Base-by-base conservation (phyloP, 345 rosid genomes). In the Salix dunnii region DNA sequence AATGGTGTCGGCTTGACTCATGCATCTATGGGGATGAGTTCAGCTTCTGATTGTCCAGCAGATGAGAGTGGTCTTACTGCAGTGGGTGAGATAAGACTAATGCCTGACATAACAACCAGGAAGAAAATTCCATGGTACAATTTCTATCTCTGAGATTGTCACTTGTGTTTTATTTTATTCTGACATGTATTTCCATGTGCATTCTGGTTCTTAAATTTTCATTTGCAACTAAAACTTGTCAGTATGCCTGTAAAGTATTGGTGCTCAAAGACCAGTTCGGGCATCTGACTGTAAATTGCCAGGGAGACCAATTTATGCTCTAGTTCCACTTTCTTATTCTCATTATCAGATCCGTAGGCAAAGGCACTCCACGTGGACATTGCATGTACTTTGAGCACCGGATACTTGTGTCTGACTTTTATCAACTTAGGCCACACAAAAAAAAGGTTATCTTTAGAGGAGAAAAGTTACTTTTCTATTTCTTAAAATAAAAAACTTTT, bases 11-110 rank as follows among this genome's bases (percentile, higher is more conserved):
- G 99, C 75, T 86, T 96, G 87, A 86, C 97, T 72, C 80, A 73
- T 84, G 98, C 92, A 6, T 53, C 85, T 63, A 96, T 96, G 99
- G 99, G 84, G 74, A 93, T 93, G 97, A 60, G 78, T 76, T 96
- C 99, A 76, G 76, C 65, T 84, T 53, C 81, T 79, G 99, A 96
- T 93, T 86, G 86, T 78, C 93, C 97, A n/a, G 98, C 97, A 23
- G 91, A 80, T 72, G 94, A 79, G 70, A 87, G 92, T 75, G 86
- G 90, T 69, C 84, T 96, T 72, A 88, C 92, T 0, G 93, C 88
- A 66, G 89, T 87, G 43, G 98, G 99, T 65, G 99, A 96, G 91
- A 85, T 93, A 79, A 91, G 98, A 84, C 71, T 96, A 76, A 86
- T 96, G 73, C 97, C 98, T 71, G 97, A 96, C 87, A 78, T 96